Evolutionary conservation across 2,329 filamentous ascomycete genomes (phyloP), one percentile per base, ranked within the genome.

Genomic region (Verticillium alfalfae): DNA sequence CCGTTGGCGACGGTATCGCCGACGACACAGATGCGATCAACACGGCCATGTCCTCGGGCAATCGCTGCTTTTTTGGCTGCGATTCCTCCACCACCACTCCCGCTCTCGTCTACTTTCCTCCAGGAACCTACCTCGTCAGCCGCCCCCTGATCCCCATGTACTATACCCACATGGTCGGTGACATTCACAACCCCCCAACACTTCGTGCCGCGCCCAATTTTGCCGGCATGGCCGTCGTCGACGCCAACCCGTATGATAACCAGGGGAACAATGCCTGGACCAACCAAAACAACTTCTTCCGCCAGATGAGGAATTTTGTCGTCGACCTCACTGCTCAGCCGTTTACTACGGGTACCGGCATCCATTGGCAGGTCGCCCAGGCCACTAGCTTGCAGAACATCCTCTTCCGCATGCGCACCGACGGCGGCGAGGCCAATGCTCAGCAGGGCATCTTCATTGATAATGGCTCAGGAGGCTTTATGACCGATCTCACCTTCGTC

Each of bases 1-100:
- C 90, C 57, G 84, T 79, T 65, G 90, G 89, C 76, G 85, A 85
- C 72, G 84, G 81, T 60, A 75, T 78, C 0, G 90, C 89, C 34
- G 94, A 98, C 72, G 93, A 97, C 71, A 97, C 93, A 0, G 88
- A 76, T 1, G 92, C 93, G 61, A 97, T 98, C 83, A 97, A 97
- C 78, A 75, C 79, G 49, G 93, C 93, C 66, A 90, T 97, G 69
- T 81, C 85, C 5, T 84, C 86, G n/a, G 92, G 92, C 34, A 81
- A 83, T 68, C 90, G 94, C 54, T 98, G 94, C 71, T 92, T 91
- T 45, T 73, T 85, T 65, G 86, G 87, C 65, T 98, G 94, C 72
- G 90, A 95, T 72, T 96, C 92, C 1, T 86, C 85, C 37, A 98
- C 94, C 3, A 84, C 85, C n/a, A 86, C 87, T 1, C 94, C 94